Percentiles rank a stretch among this genome's conserved stretches.
Conservation (phyloP, 2,329 filamentous ascomycete species). For the Apiospora pterosperma region DNA sequence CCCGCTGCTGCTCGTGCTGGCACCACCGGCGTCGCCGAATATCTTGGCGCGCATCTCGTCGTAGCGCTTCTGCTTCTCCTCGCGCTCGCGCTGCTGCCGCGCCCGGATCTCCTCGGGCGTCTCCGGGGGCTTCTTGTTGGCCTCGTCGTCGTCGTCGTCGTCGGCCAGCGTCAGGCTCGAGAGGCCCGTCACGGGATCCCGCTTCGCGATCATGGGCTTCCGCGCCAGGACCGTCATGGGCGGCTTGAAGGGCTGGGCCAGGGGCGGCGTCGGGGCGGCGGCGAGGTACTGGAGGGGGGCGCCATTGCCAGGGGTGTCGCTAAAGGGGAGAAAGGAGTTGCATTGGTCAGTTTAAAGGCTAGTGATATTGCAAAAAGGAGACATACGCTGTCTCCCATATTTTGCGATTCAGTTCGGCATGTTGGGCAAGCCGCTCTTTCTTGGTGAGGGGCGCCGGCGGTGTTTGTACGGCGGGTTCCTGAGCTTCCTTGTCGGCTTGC, state of each 20-base stretch:
- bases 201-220: constrained; percentile 64
- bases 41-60: constrained; percentile 85
- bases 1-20: constrained; percentile 17
- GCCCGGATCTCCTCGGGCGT: constrained; percentile 74
- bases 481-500: constrained; percentile 60
- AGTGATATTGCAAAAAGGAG: neutral
- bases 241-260: constrained; percentile 71
- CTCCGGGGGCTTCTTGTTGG: constrained; percentile 56
- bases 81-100: constrained; percentile 73
- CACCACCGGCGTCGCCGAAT: constrained; percentile 58
- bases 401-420: constrained; percentile 79
- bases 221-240: constrained; percentile 82
- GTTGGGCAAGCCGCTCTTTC: constrained; percentile 73
- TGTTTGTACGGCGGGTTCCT: constrained; percentile 28
- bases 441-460: constrained; percentile 55
- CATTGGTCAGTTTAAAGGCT: neutral
- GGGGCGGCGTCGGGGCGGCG: constrained; percentile 57
- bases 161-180: constrained; percentile 45
- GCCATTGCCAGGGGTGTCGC: constrained; percentile 52
- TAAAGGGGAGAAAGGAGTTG: constrained; percentile 4
- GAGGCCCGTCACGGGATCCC: constrained; percentile 50
- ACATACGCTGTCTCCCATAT: constrained; percentile 86
- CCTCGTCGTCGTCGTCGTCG: constrained; percentile 63
- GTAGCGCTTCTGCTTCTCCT: constrained; percentile 88
- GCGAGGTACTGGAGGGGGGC: constrained; percentile 70